Conservation (phyloP, 352 stramenopile genomes). For the Phytophthora melonis region DNA sequence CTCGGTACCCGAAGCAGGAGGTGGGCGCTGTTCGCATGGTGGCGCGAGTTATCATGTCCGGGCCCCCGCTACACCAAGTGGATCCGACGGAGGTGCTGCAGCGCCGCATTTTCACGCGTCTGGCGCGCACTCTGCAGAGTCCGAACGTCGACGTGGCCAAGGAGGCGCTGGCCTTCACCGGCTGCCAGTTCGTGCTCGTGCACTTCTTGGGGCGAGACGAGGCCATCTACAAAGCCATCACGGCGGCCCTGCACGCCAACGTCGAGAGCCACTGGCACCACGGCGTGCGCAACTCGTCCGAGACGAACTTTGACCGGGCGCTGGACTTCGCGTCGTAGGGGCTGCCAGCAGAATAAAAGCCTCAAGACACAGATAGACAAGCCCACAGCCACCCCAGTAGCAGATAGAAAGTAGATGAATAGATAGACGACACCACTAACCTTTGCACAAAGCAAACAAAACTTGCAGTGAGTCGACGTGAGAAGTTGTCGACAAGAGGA, state of each 20-base stretch:
- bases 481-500: no score
- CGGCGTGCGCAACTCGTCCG: conserved; percentile 67
- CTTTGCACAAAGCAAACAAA: conserved; percentile 14
- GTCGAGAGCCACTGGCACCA: conserved; percentile 78
- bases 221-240: conserved; percentile 74
- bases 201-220: conserved; percentile 78
- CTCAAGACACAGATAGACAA: background rate
- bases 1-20: conserved; percentile 72
- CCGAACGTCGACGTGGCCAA: conserved; percentile 78
- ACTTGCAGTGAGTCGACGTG: background rate
- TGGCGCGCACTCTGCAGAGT: conserved; percentile 69
- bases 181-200: conserved; percentile 82
- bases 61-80: conserved; percentile 64
- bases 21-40: conserved; percentile 84
- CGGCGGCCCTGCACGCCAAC: conserved; percentile 69
- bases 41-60: conserved; percentile 88
- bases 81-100: conserved; percentile 47
- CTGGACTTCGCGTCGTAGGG: conserved; percentile 71
- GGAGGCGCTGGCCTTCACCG: conserved; percentile 84
- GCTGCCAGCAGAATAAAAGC: background rate
- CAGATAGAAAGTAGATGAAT: conserved; percentile 40
- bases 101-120: conserved; percentile 60
- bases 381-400: background rate
- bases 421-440: conserved; percentile 27
- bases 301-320: conserved; percentile 77